Evolutionary conservation across 148 eudicot species (phyloP), one percentile per base, ranked within the genome.

Genomic region (Cornus suecica): DNA sequence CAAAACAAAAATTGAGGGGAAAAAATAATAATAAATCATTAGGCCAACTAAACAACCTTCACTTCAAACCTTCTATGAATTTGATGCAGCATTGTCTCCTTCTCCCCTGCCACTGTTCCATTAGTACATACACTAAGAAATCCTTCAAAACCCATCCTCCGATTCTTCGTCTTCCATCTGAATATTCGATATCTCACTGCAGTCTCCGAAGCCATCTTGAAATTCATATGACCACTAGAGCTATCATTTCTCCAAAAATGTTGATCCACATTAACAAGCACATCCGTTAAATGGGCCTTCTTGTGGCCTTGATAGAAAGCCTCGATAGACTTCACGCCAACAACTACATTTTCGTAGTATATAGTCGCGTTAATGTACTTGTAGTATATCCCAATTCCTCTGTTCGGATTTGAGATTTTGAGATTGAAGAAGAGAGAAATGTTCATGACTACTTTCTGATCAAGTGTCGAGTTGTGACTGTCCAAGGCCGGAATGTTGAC

Each of bases 331-430:
- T 66, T 61, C 3, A 16, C 27, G 18, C 82, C 85, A 23, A 62
- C 27, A 28, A 69, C 22, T 37, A 25, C 22, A 23, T 31, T 65
- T 0, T 18, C 15, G 48, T 45, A 27, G 30, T 52, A 42, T 25
- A 48, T 24, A 0, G 51, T 42, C 51, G 74, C 41, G 61, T 1
- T 15, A 26, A 82, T 82, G 24, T 37, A 48, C 13, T 22, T 28
- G 60, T 82, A 82, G 32, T 68, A 76, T 4, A 79, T 71, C 18
- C 70, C 77, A 65, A 75, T 75, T 8, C 82, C 69, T 52, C 71
- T 79, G 82, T 82, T 82, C 2, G 85, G 85, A 68, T 82, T 82
- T 22, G 66, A 78, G 79, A 82, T 69, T 31, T 61, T 20, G 8
- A 82, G 70, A 14, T 27, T 67, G 26, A 75, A 58, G 13, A 26